Conservation (phyloP, 495 filamentous ascomycete genomes). For the Hyaloscypha finlandica region DNA sequence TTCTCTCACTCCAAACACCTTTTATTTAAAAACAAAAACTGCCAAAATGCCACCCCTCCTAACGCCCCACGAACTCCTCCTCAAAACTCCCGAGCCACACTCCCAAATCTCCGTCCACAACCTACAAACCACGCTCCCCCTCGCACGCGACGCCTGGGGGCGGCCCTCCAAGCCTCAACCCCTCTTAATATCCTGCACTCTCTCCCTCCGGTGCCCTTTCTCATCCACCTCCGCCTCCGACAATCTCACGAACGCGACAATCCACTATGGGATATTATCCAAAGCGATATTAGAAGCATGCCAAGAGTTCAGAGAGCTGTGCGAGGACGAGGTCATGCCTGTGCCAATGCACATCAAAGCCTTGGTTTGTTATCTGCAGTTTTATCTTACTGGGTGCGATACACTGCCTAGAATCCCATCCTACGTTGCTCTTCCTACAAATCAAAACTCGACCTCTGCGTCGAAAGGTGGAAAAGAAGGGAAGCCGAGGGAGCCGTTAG, state of each 20-base stretch:
- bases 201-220: conserved; percentile 51
- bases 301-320: conserved; percentile 27
- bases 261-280: conserved; percentile 62
- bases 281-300: conserved; percentile 49
- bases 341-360: conserved; percentile 11
- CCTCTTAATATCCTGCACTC: conserved; percentile 49
- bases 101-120: conserved; percentile 52
- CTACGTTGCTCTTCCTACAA: background rate
- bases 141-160: conserved; percentile 59
- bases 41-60: conserved; percentile 13
- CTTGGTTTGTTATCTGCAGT: conserved; percentile 11
- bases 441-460: background rate
- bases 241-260: conserved; percentile 52
- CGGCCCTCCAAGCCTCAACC: conserved; percentile 52
- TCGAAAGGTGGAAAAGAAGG: background rate
- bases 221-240: conserved; percentile 47
- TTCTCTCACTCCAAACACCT: background rate
- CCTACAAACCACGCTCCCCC: conserved; percentile 44
- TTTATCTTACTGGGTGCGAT: conserved; percentile 9
- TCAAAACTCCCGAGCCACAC: conserved; percentile 14
- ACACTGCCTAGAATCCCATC: background rate
- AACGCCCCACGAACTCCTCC: conserved; percentile 12
- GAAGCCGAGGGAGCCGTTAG: conserved; percentile 23
- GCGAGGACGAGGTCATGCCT: background rate
- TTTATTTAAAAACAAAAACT: background rate